A percentile compares a stretch with the other conserved stretches of the same genome.
These are phyloP conservation scores for Neurospora sp. DNA, from an alignment of 2,329 filamentous ascomycete species.

Conservation along the genomic window DNA sequence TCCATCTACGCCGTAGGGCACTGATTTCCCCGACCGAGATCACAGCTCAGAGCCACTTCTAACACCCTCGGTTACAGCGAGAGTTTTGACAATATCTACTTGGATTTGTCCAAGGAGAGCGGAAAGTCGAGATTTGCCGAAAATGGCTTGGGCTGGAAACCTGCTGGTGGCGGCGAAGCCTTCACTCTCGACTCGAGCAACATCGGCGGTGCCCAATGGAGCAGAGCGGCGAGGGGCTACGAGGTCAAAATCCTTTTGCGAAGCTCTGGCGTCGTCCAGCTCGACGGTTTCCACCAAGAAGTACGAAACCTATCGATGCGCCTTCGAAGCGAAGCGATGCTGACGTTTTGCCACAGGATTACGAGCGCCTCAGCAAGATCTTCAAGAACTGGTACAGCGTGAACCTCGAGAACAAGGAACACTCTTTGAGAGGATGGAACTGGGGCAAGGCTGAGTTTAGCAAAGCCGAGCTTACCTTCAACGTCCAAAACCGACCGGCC, in stretches of 20 bases:
- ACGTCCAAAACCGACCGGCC: slow-evolving; percentile 89
- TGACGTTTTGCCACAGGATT: slow-evolving; percentile 47
- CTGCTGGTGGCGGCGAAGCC: slow-evolving; percentile 74
- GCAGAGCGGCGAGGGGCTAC: slow-evolving; percentile 80
- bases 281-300: slow-evolving; percentile 91
- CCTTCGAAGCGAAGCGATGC: background rate
- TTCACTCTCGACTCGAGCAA: slow-evolving; percentile 87
- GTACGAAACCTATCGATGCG: slow-evolving; percentile 29
- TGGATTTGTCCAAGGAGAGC: slow-evolving; percentile 85
- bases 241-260: slow-evolving; percentile 87
- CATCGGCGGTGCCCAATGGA: slow-evolving; percentile 87
- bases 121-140: slow-evolving; percentile 95
- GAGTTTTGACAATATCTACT: slow-evolving; percentile 94
- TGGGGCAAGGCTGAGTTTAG: slow-evolving; percentile 98
- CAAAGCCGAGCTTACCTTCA: slow-evolving; percentile 91
- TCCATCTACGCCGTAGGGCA: background rate
- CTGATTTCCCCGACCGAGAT: slow-evolving; percentile 1
- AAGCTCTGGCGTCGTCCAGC: slow-evolving; percentile 76
- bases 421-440: slow-evolving; percentile 94
- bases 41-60: slow-evolving; percentile 2
- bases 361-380: slow-evolving; percentile 79
- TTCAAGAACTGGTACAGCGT: slow-evolving; percentile 99
- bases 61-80: slow-evolving; percentile 41
- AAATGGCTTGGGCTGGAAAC: slow-evolving; percentile 92
- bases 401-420: slow-evolving; percentile 84